Percentiles rank a stretch among this genome's conserved stretches.
phyloP scores from a whole-genome alignment of 345 rosid species.

The Corchorus olitorius region DNA sequence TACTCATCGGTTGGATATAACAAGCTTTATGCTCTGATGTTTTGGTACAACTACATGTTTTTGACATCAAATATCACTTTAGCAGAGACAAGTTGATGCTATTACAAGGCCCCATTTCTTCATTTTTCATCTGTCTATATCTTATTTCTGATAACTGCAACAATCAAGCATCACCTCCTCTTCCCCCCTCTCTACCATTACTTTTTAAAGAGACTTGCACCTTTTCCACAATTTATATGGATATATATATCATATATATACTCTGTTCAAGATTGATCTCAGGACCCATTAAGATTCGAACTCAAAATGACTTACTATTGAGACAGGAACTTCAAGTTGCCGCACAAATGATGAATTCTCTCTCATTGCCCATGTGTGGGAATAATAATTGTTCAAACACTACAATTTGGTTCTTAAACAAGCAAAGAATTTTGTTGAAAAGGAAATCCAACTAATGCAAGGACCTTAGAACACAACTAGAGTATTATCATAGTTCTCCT shows the following conservation, averaged over 20 bases:
- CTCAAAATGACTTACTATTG: too few species aligned
- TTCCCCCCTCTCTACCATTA: neutral
- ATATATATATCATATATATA: too few species aligned
- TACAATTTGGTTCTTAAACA: slow-evolving; percentile 22
- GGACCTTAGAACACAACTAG: slow-evolving; percentile 1
- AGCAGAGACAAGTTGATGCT: too few species aligned
- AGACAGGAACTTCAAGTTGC: neutral
- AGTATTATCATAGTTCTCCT: slow-evolving; percentile 1
- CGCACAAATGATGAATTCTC: slow-evolving; percentile 29
- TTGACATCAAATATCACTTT: neutral
- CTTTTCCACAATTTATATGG: neutral
- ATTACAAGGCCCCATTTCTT: neutral
- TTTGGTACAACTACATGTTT: neutral
- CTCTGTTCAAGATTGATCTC: too few species aligned
- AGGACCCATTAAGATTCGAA: too few species aligned
- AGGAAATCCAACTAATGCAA: slow-evolving; percentile 10
- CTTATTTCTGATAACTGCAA: neutral
- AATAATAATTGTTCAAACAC: slow-evolving; percentile 25
- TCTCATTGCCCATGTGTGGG: slow-evolving; percentile 31
- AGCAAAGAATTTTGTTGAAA: slow-evolving; percentile 28
- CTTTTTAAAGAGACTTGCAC: neutral
- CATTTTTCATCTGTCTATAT: too few species aligned
- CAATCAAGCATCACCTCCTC: neutral
- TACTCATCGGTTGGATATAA: neutral
- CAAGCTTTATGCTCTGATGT: neutral